These are phyloP conservation scores for Xylariaceae sp. DNA, from an alignment of 2,329 filamentous ascomycete species.

Conservation along the genomic window DNA sequence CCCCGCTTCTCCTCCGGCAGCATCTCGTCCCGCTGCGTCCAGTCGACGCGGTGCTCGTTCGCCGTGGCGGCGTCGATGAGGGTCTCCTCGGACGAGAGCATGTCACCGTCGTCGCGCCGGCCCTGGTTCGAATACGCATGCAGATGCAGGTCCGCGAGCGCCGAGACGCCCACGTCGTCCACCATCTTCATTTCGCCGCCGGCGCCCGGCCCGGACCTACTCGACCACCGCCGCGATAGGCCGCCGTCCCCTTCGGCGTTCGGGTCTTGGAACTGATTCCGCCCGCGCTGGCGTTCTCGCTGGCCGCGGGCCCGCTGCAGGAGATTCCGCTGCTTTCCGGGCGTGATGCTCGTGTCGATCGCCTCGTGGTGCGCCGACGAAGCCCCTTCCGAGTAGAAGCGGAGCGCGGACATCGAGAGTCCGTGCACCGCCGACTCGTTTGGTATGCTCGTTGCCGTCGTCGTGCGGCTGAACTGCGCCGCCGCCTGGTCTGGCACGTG, in stretches of 20 bases:
- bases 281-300: conserved; percentile 37
- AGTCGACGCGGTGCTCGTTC: conserved; percentile 47
- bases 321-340: conserved; percentile 36
- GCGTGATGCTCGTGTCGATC: conserved; percentile 30
- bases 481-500: conserved; percentile 54
- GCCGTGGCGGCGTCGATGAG: conserved; percentile 25
- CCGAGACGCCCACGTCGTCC: conserved; percentile 18
- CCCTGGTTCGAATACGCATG: conserved; percentile 8
- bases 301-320: conserved; percentile 39
- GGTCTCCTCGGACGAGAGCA: conserved; percentile 27
- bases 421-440: conserved; percentile 38
- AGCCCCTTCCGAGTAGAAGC: conserved; percentile 37
- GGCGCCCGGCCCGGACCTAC: conserved; percentile 6
- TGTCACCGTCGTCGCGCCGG: conserved; percentile 1
- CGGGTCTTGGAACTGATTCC: conserved; percentile 44
- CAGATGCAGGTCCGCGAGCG: conserved; percentile 13
- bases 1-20: conserved; percentile 16
- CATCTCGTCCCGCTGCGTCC: conserved; percentile 55
- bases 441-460: conserved; percentile 42
- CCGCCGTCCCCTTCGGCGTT: conserved; percentile 20
- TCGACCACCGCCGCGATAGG: conserved; percentile 1
- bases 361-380: conserved; percentile 25
- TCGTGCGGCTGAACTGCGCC: conserved; percentile 51
- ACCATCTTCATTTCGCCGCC: conserved; percentile 15
- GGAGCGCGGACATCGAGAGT: conserved; percentile 41